Base-by-base conservation (phyloP, 2,329 filamentous ascomycete genomes). In the Sporothrix phasma region DNA sequence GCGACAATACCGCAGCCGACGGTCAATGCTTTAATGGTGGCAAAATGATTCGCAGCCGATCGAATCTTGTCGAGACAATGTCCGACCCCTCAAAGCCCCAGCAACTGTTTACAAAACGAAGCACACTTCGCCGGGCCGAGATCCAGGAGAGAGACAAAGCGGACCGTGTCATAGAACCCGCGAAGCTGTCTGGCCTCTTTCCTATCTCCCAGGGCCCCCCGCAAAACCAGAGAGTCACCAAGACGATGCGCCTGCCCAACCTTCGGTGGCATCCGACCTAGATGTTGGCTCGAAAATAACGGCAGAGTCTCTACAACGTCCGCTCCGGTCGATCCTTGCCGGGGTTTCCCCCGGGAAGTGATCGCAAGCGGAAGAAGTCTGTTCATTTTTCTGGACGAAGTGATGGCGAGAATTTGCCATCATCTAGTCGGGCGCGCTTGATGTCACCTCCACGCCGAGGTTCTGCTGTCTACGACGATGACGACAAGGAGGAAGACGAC, bases 11-110 rank as follows among this genome's bases (percentile, higher is more conserved):
- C 74, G 69, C 31, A 72, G 64, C 29, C 58, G n/a, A 46, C 64
- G 7, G 67, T 64, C 15, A 84, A 83, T 64, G 75, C 83, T 1
- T 83, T 83, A 56, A 67, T 71, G 74, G 74, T 10, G 80, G 81
- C 1, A 79, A 73, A 64, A 71, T 68, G 29, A 72, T 69, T 34
- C 79, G 76, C 66, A 68, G 69, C 22, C 73, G 77, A 15, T 49
- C 63, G 1, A 75, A 67, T 13, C 70, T 83, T 3, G 69, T 68
- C 15, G 75, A 79, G 3, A 72, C 63, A 8, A 77, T 79, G 65
- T 70, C 70, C 15, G 77, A 84, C 69, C 68, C 76, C 8, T 74
- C 68, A 2, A 80, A 75, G 66, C 67, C 71, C 1, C 74, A 76
- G 0, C 79, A 76, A 53, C 65, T 76, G 10, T 80, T 83, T 47